phyloP scores from a whole-genome alignment of 345 rosid genomes.

The Lumnitzera littorea region DNA sequence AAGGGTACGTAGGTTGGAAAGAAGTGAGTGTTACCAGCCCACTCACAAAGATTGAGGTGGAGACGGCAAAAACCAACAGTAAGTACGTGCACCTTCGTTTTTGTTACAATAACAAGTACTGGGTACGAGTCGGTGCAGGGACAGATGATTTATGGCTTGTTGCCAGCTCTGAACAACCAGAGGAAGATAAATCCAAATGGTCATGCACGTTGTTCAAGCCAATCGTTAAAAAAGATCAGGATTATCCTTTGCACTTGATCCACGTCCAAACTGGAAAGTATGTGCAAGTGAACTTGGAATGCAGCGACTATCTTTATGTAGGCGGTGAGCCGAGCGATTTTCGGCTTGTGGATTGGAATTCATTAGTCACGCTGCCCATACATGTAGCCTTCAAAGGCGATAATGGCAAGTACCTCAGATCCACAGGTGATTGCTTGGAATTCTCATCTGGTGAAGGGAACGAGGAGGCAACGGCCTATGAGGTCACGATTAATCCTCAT shows the following conservation, averaged over 20 bases:
- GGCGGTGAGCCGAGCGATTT: too few relatives aligned
- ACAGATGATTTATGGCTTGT: neutral
- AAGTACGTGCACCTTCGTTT: slow-evolving; percentile 4
- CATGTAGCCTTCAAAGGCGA: neutral
- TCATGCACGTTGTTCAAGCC: slow-evolving; percentile 15
- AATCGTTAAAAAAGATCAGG: neutral
- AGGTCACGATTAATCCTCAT: neutral
- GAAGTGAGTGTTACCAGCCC: neutral
- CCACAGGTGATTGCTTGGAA: neutral
- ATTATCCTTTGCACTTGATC: neutral
- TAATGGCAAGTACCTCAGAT: neutral
- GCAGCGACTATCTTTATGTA: too few relatives aligned
- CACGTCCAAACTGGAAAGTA: neutral
- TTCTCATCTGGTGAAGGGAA: neutral
- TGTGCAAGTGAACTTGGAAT: neutral
- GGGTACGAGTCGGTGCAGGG: too few relatives aligned
- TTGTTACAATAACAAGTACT: neutral
- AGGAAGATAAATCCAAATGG: slow-evolving; percentile 8
- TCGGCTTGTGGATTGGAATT: neutral
- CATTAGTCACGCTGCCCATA: neutral
- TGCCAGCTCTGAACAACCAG: slow-evolving; percentile 8
- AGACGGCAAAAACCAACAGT: neutral
- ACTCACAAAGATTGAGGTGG: neutral
- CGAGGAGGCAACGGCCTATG: neutral
- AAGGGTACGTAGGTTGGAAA: too few relatives aligned